Evolutionary conservation across 2,329 filamentous ascomycete genomes (phyloP), one percentile per base, ranked within the genome.

Genomic region (Mariannaea sp.): DNA sequence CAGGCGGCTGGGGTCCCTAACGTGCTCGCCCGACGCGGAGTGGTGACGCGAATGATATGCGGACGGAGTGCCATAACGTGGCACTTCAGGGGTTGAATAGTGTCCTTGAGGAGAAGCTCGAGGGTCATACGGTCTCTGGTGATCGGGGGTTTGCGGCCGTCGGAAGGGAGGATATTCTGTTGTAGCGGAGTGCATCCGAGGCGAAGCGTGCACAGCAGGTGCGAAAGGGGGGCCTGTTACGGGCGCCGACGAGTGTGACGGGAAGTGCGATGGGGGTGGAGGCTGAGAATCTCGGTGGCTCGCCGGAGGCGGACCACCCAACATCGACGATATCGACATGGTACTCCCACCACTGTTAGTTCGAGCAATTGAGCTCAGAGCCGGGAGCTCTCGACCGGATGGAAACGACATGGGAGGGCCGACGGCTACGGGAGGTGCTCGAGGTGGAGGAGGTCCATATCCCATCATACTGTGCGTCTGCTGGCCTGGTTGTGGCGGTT

Each of bases 131-230:
- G 75, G 74, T 63, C 82, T 79, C 40, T 80, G 76, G 56, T 86
- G 84, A 38, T 91, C 88, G n/a, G 88, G 88, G 0, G 88, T 91
- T 53, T 89, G 85, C 2, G 88, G 88, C 55, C 87, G 79, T 57
- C 86, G 80, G 68, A 82, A 87, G 5, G 80, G 78, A 45, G 74
- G 75, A 56, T 88, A 87, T 14, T 89, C 86, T 55, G 82, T 71
- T 0, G 79, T 75, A 2, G 79, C 72, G 20, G 78, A 77, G 52
- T 78, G 79, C 74, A 84, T 79, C 33, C 79, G 74, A 3, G 82
- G 82, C 12, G 82, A 85, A 2, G 79, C 79, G 55, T 84, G 81
- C 2, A 83, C 68, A 2, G 79, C 66, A 13, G 76, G 68, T 40
- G 75, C 74, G 64, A 78, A 84, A 10, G 72, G 68, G 1, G 79